A percentile compares a stretch with the other conserved stretches of the same genome.
These are phyloP conservation scores for Fusarium sterilihyphosum DNA, from an alignment of 2,329 filamentous ascomycete species.

Conservation along the genomic window DNA sequence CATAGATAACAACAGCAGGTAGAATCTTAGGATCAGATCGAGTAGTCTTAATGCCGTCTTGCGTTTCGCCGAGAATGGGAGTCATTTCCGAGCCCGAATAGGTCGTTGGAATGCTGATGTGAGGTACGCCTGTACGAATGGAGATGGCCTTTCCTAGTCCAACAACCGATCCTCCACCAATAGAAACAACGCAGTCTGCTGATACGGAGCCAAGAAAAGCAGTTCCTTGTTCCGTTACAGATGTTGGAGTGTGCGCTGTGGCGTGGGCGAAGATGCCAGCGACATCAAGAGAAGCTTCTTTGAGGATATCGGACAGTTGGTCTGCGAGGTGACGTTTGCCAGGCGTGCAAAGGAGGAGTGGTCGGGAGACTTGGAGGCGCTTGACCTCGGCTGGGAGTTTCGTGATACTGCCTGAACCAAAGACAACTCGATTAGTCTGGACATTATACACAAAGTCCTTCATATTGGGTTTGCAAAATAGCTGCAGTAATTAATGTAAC, in stretches of 20 bases:
- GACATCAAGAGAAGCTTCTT: background rate
- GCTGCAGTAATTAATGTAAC: accelerated
- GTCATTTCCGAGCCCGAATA: background rate
- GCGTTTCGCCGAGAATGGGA: background rate
- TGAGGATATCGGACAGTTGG: background rate
- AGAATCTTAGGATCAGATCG: background rate
- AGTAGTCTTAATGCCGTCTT: background rate
- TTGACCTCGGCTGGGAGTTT: background rate
- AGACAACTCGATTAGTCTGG: background rate
- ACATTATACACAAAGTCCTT: background rate
- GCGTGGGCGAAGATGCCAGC: background rate
- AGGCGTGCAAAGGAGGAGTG: background rate
- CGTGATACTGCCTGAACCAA: background rate
- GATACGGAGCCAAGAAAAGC: background rate
- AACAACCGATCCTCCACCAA: background rate
- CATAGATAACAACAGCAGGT: background rate
- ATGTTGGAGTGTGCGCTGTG: background rate
- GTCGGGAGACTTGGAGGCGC: background rate
- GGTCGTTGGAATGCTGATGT: background rate
- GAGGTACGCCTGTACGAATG: accelerated
- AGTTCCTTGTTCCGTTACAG: background rate
- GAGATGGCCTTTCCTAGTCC: background rate
- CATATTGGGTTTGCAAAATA: background rate
- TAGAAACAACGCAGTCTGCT: background rate
- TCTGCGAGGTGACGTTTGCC: background rate